phyloP scores from a whole-genome alignment of 306 rosid species.

The Cucumis melo region DNA sequence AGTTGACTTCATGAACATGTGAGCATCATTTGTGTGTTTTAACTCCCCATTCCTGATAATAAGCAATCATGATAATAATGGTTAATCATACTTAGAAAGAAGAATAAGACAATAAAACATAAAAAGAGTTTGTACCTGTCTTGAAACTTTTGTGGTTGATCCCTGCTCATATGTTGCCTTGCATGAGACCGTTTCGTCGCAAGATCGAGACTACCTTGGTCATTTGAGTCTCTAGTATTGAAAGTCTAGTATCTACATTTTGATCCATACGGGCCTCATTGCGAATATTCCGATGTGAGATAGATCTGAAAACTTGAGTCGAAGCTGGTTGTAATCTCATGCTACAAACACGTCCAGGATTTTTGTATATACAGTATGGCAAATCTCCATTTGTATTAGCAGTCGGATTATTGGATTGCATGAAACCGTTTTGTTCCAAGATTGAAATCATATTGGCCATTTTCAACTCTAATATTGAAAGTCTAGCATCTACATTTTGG shows the following conservation, averaged over 20 bases:
- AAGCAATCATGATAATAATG: neutral
- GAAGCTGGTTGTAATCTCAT: neutral
- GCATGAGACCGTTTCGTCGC: neutral
- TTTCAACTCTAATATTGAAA: neutral
- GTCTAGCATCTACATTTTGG: conserved; percentile 1
- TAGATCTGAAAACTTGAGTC: neutral
- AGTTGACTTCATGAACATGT: neutral
- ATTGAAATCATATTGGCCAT: neutral
- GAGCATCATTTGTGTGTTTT: neutral
- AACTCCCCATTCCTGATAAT: neutral
- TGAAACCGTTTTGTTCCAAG: conserved; percentile 1
- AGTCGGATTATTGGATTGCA: neutral
- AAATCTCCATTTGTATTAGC: neutral
- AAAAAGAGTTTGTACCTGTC: neutral
- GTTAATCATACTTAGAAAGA: neutral
- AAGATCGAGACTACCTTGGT: neutral
- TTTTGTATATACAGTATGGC: neutral
- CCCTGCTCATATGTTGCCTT: neutral
- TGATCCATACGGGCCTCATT: neutral
- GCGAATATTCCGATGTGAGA: neutral
- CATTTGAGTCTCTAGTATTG: neutral
- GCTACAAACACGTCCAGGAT: conserved; percentile 1
- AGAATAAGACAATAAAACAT: neutral
- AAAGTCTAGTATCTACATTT: conserved; percentile 3
- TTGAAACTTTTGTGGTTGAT: neutral